These are phyloP conservation scores for Martiniozyma abietophila DNA, from an alignment of 805 yeast genomes.

Conservation along the genomic window DNA sequence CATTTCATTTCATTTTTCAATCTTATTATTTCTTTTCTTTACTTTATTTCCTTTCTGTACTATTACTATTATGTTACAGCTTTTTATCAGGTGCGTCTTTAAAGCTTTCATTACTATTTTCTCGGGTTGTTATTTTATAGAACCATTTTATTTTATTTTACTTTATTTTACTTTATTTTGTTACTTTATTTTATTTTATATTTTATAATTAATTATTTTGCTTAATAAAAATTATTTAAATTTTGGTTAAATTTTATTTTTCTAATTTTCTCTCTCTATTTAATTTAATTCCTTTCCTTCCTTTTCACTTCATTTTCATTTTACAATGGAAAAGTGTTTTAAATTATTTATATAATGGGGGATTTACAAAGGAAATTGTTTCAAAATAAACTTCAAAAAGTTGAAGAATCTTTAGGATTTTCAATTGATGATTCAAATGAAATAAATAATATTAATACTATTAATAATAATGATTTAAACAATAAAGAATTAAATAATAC, in stretches of 20 bases:
- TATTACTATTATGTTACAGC: background rate
- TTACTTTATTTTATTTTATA: background rate
- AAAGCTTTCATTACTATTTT: background rate
- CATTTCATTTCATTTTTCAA: background rate
- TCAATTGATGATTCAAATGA: conserved; percentile 10
- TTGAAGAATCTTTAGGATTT: conserved; percentile 18
- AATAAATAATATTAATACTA: conserved; percentile 1
- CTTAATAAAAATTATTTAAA: background rate
- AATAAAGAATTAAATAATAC: too few relatives aligned
- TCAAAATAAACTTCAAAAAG: conserved; percentile 17
- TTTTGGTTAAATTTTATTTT: background rate
- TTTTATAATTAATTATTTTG: background rate
- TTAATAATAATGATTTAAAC: background rate
- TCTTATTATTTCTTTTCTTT: background rate
- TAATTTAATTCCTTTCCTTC: background rate
- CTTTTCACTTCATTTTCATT: background rate
- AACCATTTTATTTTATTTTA: background rate
- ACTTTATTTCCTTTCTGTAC: background rate
- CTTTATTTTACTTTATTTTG: background rate
- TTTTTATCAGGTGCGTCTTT: background rate
- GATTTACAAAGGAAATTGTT: conserved; percentile 21
- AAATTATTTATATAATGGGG: conserved; percentile 21
- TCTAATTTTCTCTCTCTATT: background rate
- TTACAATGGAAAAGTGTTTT: too few relatives aligned
- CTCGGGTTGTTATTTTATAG: background rate